phyloP scores from a whole-genome alignment of 2,329 filamentous ascomycete species.

The Tricladium varicosporioides region DNA sequence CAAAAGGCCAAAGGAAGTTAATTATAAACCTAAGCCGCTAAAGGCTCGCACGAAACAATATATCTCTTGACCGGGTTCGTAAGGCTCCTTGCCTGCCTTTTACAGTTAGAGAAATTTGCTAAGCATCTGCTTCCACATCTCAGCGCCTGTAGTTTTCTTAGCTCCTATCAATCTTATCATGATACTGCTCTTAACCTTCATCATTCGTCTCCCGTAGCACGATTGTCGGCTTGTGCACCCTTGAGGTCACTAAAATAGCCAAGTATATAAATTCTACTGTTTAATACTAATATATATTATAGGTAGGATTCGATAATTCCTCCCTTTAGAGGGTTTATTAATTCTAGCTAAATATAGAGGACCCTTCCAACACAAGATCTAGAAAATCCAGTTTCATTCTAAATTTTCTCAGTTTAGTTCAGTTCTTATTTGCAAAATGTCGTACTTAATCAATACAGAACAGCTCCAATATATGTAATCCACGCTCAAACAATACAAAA shows the following conservation, averaged over 20 bases:
- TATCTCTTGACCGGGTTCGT: neutral
- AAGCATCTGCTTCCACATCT: neutral
- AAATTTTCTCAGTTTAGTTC: neutral
- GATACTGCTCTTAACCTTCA: neutral
- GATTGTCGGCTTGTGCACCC: neutral
- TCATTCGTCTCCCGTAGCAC: neutral
- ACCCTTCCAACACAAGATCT: neutral
- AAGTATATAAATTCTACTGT: neutral
- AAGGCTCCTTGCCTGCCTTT: constrained; percentile 1
- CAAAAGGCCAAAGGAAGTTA: constrained; percentile 10
- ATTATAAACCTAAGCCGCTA: constrained; percentile 8
- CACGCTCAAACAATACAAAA: neutral
- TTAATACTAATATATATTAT: neutral
- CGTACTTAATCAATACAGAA: neutral
- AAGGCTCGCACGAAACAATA: constrained; percentile 8
- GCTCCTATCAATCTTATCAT: neutral
- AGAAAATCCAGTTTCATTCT: neutral
- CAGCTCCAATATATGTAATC: neutral
- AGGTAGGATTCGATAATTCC: neutral
- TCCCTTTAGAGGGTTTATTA: neutral
- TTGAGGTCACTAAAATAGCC: neutral
- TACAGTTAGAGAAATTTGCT: constrained; percentile 2
- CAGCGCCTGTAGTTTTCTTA: neutral
- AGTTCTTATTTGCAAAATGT: neutral
- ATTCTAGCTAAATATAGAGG: neutral